Conservation (phyloP, 768 basidiomycete species). For the Trametes cingulata region DNA sequence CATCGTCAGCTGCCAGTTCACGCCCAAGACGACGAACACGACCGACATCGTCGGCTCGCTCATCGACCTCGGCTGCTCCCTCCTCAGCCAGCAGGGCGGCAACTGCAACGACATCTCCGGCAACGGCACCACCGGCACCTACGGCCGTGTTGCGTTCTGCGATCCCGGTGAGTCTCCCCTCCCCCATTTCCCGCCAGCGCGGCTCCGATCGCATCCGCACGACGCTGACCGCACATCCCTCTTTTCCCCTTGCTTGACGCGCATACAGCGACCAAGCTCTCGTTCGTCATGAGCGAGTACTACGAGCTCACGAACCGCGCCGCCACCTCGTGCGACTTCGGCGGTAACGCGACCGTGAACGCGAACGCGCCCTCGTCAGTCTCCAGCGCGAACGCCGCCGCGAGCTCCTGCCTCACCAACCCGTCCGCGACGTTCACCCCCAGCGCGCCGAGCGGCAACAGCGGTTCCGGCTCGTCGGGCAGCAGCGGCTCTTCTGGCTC, state of each 20-base stretch:
- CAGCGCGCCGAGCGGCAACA: constrained; percentile 32
- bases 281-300: constrained; percentile 79
- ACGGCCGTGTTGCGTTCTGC: constrained; percentile 76
- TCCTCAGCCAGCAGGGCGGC: constrained; percentile 61
- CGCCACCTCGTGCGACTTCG: constrained; percentile 70
- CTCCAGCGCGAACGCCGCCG: constrained; percentile 54
- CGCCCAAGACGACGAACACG: constrained; percentile 60
- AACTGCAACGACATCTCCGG: constrained; percentile 71
- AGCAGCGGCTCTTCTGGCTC: constrained; percentile 6
- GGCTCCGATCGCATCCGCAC: neutral
- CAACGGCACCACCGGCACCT: constrained; percentile 71
- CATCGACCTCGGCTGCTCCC: constrained; percentile 65
- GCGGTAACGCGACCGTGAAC: constrained; percentile 83
- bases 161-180: constrained; percentile 59
- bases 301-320: constrained; percentile 65
- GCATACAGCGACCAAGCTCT: constrained; percentile 67
- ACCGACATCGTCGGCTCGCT: constrained; percentile 60
- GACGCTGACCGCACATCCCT: neutral
- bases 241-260: neutral
- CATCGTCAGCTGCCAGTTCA: constrained; percentile 74
- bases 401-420: constrained; percentile 66
- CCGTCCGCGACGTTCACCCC: constrained; percentile 67
- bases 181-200: neutral
- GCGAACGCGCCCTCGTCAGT: constrained; percentile 47
- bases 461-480: constrained; percentile 5